These are phyloP conservation scores for Fusarium nelsonii DNA, from an alignment of 2,329 filamentous ascomycete species.

Conservation along the genomic window DNA sequence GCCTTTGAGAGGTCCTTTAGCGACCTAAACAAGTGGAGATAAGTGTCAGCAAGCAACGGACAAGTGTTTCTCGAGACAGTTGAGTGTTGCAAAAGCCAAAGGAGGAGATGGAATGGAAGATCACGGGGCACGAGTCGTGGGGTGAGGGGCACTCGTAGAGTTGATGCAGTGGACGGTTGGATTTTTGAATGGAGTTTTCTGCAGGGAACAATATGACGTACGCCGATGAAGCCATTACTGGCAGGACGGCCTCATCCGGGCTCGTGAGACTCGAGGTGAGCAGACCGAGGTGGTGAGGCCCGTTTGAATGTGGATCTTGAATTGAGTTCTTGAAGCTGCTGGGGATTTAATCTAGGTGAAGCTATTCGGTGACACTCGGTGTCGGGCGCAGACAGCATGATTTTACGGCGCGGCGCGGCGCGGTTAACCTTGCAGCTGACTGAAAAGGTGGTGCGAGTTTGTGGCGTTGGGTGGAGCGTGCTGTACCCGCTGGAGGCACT, in stretches of 20 bases:
- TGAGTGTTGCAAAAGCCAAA: slow-evolving; percentile 26
- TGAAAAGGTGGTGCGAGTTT: slow-evolving; percentile 33
- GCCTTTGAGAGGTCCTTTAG: slow-evolving; percentile 72
- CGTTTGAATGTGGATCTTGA: slow-evolving; percentile 41
- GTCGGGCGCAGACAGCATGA: slow-evolving; percentile 32
- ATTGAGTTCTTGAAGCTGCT: slow-evolving; percentile 3
- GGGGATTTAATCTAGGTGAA: slow-evolving; percentile 39
- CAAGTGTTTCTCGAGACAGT: slow-evolving; percentile 18
- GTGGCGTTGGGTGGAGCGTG: slow-evolving; percentile 35
- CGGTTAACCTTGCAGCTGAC: slow-evolving; percentile 18
- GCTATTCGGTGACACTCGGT: slow-evolving; percentile 36
- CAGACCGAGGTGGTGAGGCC: slow-evolving; percentile 42
- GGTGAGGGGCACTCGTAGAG: slow-evolving; percentile 17
- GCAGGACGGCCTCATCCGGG: slow-evolving; percentile 47
- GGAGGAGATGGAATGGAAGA: slow-evolving; percentile 31
- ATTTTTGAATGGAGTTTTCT: slow-evolving; percentile 39
- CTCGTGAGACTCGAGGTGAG: slow-evolving; percentile 40
- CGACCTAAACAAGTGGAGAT: slow-evolving; percentile 57
- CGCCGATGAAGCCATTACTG: slow-evolving; percentile 49
- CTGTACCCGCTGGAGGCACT: slow-evolving; percentile 22
- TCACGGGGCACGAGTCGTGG: slow-evolving; percentile 29
- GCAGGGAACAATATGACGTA: slow-evolving; percentile 44
- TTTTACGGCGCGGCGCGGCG: slow-evolving; percentile 28
- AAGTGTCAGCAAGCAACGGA: slow-evolving; percentile 36
- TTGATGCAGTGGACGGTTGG: slow-evolving; percentile 3